A percentile compares a stretch with the other conserved stretches of the same genome.
Evolutionary conservation across 2,329 filamentous ascomycete species (phyloP).

Genomic region (Arachnopeziza araneosa): DNA sequence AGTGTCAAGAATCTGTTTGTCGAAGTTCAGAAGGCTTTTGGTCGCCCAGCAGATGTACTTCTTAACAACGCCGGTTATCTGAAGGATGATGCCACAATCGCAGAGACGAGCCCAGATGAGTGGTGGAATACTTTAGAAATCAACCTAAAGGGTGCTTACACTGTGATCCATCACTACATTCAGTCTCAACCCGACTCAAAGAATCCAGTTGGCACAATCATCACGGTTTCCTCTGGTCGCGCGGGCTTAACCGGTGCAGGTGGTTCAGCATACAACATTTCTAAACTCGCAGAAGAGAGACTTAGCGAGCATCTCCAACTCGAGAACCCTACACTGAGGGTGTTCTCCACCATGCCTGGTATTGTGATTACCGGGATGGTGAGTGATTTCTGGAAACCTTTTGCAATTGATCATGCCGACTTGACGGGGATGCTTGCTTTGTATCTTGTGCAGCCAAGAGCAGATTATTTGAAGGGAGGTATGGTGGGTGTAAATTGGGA

Average conservation of each 20-base stretch:
- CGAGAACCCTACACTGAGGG: constrained; percentile 37
- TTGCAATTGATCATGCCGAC: constrained; percentile 29
- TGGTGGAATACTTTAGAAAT: constrained; percentile 43
- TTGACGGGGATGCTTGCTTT: constrained; percentile 31
- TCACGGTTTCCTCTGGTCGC: constrained; percentile 37
- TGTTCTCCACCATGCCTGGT: constrained; percentile 44
- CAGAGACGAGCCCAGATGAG: constrained; percentile 35
- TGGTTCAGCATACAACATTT: constrained; percentile 40
- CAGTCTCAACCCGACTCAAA: constrained; percentile 27
- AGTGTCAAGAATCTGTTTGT: constrained; percentile 18
- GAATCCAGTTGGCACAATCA: constrained; percentile 30
- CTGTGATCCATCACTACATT: constrained; percentile 43
- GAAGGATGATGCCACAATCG: constrained; percentile 31
- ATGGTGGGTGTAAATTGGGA: constrained; percentile 34
- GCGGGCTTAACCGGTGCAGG: constrained; percentile 31
- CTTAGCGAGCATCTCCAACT: constrained; percentile 36
- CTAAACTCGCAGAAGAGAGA: constrained; percentile 40
- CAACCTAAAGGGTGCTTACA: constrained; percentile 45
- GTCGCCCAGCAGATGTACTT: constrained; percentile 32
- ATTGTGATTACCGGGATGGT: constrained; percentile 40
- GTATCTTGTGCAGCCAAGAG: constrained; percentile 27
- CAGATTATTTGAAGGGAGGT: constrained; percentile 32
- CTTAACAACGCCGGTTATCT: constrained; percentile 39
- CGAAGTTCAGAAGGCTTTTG: constrained; percentile 15
- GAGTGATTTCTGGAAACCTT: constrained; percentile 25